Base-by-base conservation (phyloP, 768 basidiomycete genomes). In the Chalciporus piperatus region DNA sequence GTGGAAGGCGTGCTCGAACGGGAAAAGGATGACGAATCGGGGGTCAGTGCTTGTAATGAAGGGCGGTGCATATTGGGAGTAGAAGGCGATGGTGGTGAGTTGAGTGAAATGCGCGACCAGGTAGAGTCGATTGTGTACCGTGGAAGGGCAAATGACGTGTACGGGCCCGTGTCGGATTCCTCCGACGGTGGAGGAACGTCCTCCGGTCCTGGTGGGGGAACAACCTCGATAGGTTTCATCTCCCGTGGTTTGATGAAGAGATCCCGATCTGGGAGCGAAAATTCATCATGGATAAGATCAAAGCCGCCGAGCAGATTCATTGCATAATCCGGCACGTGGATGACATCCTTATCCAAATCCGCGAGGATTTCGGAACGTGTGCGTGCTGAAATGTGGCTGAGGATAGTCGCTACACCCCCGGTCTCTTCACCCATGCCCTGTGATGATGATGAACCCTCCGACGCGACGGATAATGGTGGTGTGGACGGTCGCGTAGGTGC, bases 301-400 rank as follows among this genome's bases (percentile, higher is more conserved):
- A 79, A 69, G 13, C 65, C 72, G 23, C 73, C 70, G 47, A 79
- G 65, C 39, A 79, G 73, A 55, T 74, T 68, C 47, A 70, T 60
- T 6, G 75, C 76, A 50, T 79, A 79, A 45, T 72, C 72, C 9
- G 78, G 77, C 45, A 78, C 67, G 45, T 67, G 54, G 37, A 73
- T 63, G 14, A 62, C 64, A 19, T 76, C 55, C 50, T 66, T 63
- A 44, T 65, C 63, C 57, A 68, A 43, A 41, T 56, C 66, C 28
- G 69, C 66, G 35, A 75, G 63, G 41, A 77, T 70, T 48, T 76
- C 72, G 25, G 67, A 66, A 47, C 61, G 67, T 2, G 74, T 54
- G 38, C 72, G 75, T 10, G 63, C 59, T 12, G 60, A 51, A n/a
- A 64, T 48, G 42, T 60, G 61, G 32, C 63, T 69, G 57, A 70